A percentile compares a stretch with the other conserved stretches of the same genome.
These are phyloP conservation scores for Nemania serpens DNA, from an alignment of 2,329 filamentous ascomycete species.

Conservation along the genomic window DNA sequence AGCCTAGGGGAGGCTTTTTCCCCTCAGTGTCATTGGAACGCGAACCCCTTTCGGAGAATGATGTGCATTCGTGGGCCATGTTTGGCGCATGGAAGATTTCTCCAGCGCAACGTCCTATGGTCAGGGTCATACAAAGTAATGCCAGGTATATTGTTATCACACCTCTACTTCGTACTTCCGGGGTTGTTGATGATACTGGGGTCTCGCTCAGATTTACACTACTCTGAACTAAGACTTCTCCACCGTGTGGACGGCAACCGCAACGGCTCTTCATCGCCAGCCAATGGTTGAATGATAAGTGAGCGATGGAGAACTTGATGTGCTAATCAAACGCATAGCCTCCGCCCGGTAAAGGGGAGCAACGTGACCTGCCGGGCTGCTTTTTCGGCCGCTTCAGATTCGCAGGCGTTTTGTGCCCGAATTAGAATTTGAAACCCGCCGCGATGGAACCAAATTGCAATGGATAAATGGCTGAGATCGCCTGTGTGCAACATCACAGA, in stretches of 20 bases:
- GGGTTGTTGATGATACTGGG: neutral
- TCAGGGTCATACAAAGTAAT: neutral
- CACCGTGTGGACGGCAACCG: constrained; percentile 5
- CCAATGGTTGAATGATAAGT: constrained; percentile 17
- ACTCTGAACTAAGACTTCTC: constrained; percentile 11
- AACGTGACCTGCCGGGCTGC: constrained; percentile 33
- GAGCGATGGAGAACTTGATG: constrained; percentile 25
- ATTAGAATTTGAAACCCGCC: constrained; percentile 41
- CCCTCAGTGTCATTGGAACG: constrained; percentile 24
- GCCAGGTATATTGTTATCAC: neutral
- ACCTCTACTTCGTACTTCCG: no score
- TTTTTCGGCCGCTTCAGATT: constrained; percentile 23
- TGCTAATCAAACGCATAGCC: constrained; percentile 35
- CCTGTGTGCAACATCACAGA: constrained; percentile 38
- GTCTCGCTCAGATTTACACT: neutral
- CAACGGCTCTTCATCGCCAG: constrained; percentile 14
- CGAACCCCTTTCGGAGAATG: constrained; percentile 25
- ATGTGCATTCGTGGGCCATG: constrained; percentile 23
- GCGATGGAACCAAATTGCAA: constrained; percentile 32
- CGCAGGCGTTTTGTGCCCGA: constrained; percentile 25
- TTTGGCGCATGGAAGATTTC: constrained; percentile 23
- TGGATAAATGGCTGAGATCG: constrained; percentile 24
- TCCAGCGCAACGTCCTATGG: constrained; percentile 16
- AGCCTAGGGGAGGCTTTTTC: constrained; percentile 24
- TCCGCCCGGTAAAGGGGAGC: constrained; percentile 31